Evolutionary conservation across 169 alveolate species (phyloP), one percentile per base, ranked within the genome.

Genomic region (Eimeria zaria): DNA sequence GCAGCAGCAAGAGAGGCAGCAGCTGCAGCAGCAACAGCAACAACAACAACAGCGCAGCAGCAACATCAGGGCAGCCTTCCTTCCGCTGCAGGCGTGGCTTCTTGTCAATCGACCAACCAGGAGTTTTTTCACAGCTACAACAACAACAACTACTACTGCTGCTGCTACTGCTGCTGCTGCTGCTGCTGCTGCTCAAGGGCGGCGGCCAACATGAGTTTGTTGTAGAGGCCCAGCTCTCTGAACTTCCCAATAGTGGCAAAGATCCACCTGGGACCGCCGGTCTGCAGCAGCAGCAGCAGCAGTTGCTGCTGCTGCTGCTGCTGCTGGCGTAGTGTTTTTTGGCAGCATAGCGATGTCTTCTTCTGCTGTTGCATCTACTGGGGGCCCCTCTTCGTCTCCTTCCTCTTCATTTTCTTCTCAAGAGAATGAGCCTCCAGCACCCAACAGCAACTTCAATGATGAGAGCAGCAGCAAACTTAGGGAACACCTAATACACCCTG

Each of bases 211-310:
- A 14, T 60, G 69, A 9, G 20, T 0, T 7, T 0, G 69, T 60
- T 2, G 12, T 60, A 16, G 69, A 18, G 27, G 30, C n/a, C n/a
- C n/a, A n/a, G n/a, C 46, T 39, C 48, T n/a, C 16, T 46, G 36
- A 16, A 27, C 51, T 18, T 39, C 81, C 81, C 22, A n/a, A 20
- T 14, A 14, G 7, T 9, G 46, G 41, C 41, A 30, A 3, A 46
- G 48, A 7, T 0, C 81, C 51, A 16, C 12, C 81, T 36, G 53
- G 48, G 41, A 46, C 12, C 16, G 41, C 81, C n/a, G 22, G 44
- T 6, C 30, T 39, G n/a, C 24, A 71, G 81, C 81, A 71, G 48
- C 53, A 71, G 81, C 81, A 71, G 81, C 81, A 71, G 53, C 48
- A 71, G 14, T 46, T 12, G 81, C 41, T 27, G 48, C 81, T n/a